Conservation (phyloP, 2,329 filamentous ascomycete genomes). For the Fusarium oligoseptatum region DNA sequence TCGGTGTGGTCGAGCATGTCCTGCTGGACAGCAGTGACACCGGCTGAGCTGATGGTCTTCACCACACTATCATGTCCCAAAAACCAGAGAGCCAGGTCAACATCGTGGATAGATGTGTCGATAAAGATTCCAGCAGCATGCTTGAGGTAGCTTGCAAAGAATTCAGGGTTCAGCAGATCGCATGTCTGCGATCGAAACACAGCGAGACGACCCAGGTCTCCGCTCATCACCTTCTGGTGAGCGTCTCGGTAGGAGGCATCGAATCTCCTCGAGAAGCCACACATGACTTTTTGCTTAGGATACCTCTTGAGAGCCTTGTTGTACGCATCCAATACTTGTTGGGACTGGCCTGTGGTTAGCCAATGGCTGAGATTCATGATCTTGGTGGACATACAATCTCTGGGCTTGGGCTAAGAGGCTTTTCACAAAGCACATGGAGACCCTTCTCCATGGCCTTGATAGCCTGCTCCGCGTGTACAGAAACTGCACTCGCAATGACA, state of each 20-base stretch:
- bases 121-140: background rate
- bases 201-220: background rate
- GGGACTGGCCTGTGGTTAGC: background rate
- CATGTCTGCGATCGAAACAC: slow-evolving; percentile 3
- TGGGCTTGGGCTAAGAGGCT: background rate
- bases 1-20: slow-evolving; percentile 1
- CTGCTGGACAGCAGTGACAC: slow-evolving; percentile 2
- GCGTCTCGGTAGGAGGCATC: slow-evolving; percentile 6
- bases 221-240: background rate
- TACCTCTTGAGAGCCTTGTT: background rate
- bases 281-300: slow-evolving; percentile 1
- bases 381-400: background rate
- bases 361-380: background rate
- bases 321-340: background rate
- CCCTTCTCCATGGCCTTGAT: slow-evolving; percentile 1
- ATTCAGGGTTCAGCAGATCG: background rate
- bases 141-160: background rate
- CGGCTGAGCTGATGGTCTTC: slow-evolving; percentile 1
- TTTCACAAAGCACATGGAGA: background rate
- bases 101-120: background rate
- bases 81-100: background rate
- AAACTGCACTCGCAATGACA: background rate
- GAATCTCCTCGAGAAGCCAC: background rate
- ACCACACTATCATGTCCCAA: background rate
- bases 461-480: background rate